These are phyloP conservation scores for Bisporella sp. DNA, from an alignment of 2,329 filamentous ascomycete species.

Conservation along the genomic window DNA sequence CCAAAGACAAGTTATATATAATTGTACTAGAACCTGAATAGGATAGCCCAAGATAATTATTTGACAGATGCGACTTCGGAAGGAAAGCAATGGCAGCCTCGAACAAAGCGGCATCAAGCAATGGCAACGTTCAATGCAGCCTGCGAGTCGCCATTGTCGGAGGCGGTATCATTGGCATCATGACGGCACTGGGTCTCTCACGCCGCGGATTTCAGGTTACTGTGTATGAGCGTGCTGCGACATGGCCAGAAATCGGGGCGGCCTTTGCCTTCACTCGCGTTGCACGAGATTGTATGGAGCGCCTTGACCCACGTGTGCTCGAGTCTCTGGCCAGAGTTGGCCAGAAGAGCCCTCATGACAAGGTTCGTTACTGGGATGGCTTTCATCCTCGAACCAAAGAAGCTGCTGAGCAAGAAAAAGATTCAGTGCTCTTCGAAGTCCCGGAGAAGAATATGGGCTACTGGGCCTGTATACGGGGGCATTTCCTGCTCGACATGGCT, in stretches of 20 bases:
- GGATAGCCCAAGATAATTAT: too few relatives aligned
- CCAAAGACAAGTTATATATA: too few relatives aligned
- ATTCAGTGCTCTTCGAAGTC: constrained; percentile 1
- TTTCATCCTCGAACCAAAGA: neutral
- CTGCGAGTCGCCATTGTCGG: constrained; percentile 14
- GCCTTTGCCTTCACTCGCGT: constrained; percentile 16
- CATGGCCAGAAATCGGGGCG: constrained; percentile 16
- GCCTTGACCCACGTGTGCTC: constrained; percentile 11
- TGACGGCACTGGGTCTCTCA: constrained; percentile 13
- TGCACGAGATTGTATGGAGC: constrained; percentile 8
- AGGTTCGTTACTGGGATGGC: neutral
- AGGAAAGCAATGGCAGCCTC: too few relatives aligned
- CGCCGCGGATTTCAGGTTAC: constrained; percentile 6
- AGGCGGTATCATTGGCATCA: constrained; percentile 17
- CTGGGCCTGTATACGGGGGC: constrained; percentile 27
- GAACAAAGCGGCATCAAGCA: too few relatives aligned
- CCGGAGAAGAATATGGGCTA: constrained; percentile 2
- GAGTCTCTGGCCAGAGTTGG: constrained; percentile 9
- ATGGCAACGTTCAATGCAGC: too few relatives aligned
- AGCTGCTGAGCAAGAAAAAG: neutral
- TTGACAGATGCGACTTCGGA: too few relatives aligned
- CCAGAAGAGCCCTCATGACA: constrained; percentile 17
- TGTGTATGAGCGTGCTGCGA: constrained; percentile 15
- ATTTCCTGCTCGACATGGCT: constrained; percentile 35
- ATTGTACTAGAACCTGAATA: too few relatives aligned